These are phyloP conservation scores for Pseudohyphozyma bogoriensis DNA, from an alignment of 768 basidiomycete species.

Conservation along the genomic window DNA sequence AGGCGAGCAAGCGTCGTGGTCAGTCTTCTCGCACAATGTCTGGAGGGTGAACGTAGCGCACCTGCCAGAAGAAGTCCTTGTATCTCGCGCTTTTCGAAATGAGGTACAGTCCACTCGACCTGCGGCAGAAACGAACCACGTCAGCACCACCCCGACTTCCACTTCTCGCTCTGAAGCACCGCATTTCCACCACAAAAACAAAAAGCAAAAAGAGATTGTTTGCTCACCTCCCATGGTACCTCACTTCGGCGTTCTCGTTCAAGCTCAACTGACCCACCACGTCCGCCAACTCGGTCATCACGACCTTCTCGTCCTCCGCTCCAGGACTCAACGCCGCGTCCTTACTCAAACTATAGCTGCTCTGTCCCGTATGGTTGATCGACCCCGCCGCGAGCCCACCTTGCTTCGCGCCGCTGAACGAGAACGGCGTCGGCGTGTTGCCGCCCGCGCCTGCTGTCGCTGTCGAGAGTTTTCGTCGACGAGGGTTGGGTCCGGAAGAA, in stretches of 20 bases:
- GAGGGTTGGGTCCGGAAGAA: no score
- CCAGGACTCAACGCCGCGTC: neutral
- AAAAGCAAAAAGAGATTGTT: no score
- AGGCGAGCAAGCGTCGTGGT: neutral
- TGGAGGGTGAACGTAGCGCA: neutral
- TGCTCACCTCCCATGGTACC: slow-evolving; percentile 58
- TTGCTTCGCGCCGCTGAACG: neutral
- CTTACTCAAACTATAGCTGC: slow-evolving; percentile 6
- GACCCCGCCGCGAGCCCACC: neutral
- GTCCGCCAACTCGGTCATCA: slow-evolving; percentile 44
- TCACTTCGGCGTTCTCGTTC: slow-evolving; percentile 74
- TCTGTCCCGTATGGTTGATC: slow-evolving; percentile 21
- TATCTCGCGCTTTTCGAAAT: slow-evolving; percentile 29
- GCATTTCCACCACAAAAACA: neutral
- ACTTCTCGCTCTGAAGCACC: neutral
- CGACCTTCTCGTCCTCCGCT: slow-evolving; percentile 32
- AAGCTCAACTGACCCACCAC: slow-evolving; percentile 77
- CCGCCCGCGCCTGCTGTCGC: no score
- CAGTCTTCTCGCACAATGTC: neutral
- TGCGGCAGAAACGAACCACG: slow-evolving; percentile 30
- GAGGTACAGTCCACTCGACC: slow-evolving; percentile 32
- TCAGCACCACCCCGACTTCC: neutral
- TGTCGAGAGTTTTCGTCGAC: no score
- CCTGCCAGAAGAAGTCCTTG: slow-evolving; percentile 32
- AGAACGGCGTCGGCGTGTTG: no score